Evolutionary conservation across 1,284 basidiomycete species (phyloP), one percentile per base, ranked within the genome.

Genomic region (Wolfiporia cocos): DNA sequence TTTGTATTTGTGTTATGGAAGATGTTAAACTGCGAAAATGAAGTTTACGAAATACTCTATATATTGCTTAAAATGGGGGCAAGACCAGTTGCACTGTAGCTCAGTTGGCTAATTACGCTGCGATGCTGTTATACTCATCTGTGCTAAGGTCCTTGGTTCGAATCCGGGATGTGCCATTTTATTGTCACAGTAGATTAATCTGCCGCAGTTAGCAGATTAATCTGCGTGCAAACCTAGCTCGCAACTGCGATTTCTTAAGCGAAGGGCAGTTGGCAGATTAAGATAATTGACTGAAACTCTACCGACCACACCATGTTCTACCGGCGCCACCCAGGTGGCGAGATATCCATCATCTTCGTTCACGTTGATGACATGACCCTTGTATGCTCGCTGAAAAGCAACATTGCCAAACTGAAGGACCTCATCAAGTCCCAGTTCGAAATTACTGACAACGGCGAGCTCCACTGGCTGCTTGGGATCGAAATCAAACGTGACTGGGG

Each of bases 361-460:
- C 48, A 56, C 35, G 52, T 59, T 10, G 53, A 58, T n/a, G 50
- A 57, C 30, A 43, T 66, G 39, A 43, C 63, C 0, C 49, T 58
- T 0, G 55, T 61, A 2, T 54, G 56, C 2, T 22, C 48, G 4
- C 20, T n/a, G 2, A 12, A 26, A 14, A 29, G n/a, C 2, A 23
- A 31, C 20, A 24, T 42, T 19, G 3, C 15, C 4, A 15, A 22
- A 14, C 24, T 47, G 4, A 45, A 41, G 35, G 7, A 24, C 9
- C 39, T 30, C 3, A 18, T 49, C 3, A 5, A 32, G 3, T 30
- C 42, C 17, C 30, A 39, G 4, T 41, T 50, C 14, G 44, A 54
- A 3, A 46, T 52, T 20, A 22, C 36, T 2, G 49, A 57, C 22
- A 39, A 54, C 4, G 59, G 59, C 1, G 37, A 45, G 5, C 34